phyloP scores from a whole-genome alignment of 768 basidiomycete genomes.

The Polyporus arcularius region DNA sequence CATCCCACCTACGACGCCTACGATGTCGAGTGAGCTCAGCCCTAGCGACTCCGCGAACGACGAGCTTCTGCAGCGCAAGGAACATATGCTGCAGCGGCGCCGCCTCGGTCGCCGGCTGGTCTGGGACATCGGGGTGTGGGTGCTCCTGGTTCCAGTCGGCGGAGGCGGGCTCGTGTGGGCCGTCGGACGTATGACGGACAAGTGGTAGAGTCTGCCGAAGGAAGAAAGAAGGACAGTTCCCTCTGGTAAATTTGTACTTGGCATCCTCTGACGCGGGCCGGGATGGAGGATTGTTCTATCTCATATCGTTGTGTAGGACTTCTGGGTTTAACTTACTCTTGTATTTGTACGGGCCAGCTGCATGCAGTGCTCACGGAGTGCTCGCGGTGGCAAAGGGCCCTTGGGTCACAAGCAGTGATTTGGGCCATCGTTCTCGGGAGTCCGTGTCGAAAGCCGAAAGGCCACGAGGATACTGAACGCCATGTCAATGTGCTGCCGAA shows the following conservation, averaged over 20 bases:
- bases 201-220: constrained; percentile 44
- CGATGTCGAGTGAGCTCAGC: constrained; percentile 25
- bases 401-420: too few relatives aligned
- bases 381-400: too few relatives aligned
- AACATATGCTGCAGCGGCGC: constrained; percentile 75
- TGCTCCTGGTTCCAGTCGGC: constrained; percentile 65
- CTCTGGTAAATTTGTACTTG: neutral
- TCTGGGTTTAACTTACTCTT: neutral
- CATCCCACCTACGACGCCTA: constrained; percentile 50
- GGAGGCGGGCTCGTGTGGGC: constrained; percentile 59
- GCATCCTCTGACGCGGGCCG: neutral
- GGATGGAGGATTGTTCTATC: neutral
- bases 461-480: too few relatives aligned
- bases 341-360: neutral
- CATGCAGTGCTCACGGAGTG: too few relatives aligned
- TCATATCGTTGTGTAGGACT: neutral
- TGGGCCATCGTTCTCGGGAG: too few relatives aligned
- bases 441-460: too few relatives aligned
- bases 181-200: constrained; percentile 48
- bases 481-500: too few relatives aligned
- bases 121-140: constrained; percentile 86
- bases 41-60: constrained; percentile 45
- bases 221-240: neutral
- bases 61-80: constrained; percentile 84
- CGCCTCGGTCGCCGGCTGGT: constrained; percentile 70